A percentile compares a stretch with the other conserved stretches of the same genome.
Evolutionary conservation across 495 filamentous ascomycete genomes (phyloP).

Genomic region (Xylaria venustula): DNA sequence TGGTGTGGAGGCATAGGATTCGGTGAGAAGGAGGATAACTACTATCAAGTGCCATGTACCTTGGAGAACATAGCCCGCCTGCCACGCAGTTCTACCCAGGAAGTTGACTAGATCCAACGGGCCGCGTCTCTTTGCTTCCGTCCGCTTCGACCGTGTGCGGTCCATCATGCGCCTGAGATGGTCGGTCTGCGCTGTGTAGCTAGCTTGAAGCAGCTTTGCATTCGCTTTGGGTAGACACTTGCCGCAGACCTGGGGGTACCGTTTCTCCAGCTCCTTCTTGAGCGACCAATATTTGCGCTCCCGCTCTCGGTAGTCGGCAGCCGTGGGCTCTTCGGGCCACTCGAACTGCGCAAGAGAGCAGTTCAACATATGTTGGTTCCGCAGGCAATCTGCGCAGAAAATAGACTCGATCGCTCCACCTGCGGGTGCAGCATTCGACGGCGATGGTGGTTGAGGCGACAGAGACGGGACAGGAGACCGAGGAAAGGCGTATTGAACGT

Average conservation of each 20-base stretch:
- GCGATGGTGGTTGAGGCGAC: slow-evolving; percentile 32
- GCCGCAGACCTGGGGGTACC: slow-evolving; percentile 82
- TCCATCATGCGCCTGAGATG: slow-evolving; percentile 71
- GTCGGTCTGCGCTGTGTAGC: slow-evolving; percentile 78
- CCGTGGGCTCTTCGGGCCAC: slow-evolving; percentile 65
- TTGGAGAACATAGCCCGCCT: slow-evolving; percentile 54
- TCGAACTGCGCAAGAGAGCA: slow-evolving; percentile 66
- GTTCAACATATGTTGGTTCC: slow-evolving; percentile 77
- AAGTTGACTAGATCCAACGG: slow-evolving; percentile 53
- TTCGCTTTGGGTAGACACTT: slow-evolving; percentile 68
- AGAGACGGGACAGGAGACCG: slow-evolving; percentile 26
- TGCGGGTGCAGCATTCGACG: slow-evolving; percentile 1
- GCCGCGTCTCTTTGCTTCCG: slow-evolving; percentile 35
- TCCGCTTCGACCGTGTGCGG: slow-evolving; percentile 51
- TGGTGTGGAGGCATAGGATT: slow-evolving; percentile 8
- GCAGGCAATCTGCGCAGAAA: slow-evolving; percentile 77
- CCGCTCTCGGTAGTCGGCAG: slow-evolving; percentile 54
- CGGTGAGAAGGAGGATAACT: slow-evolving; percentile 22
- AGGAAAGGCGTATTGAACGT: slow-evolving; percentile 39
- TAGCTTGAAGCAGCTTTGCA: slow-evolving; percentile 61
- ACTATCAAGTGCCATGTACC: slow-evolving; percentile 49
- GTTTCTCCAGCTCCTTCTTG: slow-evolving; percentile 63
- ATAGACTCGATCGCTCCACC: slow-evolving; percentile 34
- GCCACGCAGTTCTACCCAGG: slow-evolving; percentile 48
- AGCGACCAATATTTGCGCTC: slow-evolving; percentile 58